These are phyloP conservation scores for Sindora glabra DNA, from an alignment of 306 rosid species.

Conservation along the genomic window DNA sequence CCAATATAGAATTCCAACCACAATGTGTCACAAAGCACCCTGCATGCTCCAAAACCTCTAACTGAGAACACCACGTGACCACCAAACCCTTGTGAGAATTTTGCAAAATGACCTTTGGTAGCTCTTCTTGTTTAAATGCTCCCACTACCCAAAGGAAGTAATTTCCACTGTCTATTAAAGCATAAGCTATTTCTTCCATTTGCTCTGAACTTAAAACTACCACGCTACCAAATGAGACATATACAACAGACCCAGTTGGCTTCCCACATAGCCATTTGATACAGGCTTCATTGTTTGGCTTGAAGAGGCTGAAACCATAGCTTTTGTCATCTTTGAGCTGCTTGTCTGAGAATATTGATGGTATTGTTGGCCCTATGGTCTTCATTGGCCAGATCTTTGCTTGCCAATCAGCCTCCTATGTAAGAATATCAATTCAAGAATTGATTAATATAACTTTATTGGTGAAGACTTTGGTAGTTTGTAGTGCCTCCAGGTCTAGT, in stretches of 20 bases:
- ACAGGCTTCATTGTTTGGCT: conserved; percentile 7
- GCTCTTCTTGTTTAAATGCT: not conserved
- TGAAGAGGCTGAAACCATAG: not conserved
- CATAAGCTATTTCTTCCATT: too few species aligned
- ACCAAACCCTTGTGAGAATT: not conserved
- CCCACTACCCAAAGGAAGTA: not conserved
- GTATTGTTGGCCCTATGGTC: conserved; percentile 16
- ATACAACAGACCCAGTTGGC: not conserved
- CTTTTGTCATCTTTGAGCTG: not conserved
- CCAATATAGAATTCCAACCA: not conserved
- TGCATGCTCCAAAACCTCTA: not conserved
- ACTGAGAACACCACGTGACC: not conserved
- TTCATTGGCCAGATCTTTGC: conserved; percentile 8
- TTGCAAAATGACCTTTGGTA: too few species aligned
- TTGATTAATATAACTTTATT: too few species aligned
- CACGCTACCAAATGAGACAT: too few species aligned
- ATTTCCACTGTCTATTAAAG: not conserved
- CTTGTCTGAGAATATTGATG: conserved; percentile 10
- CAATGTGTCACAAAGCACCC: not conserved
- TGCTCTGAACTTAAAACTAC: too few species aligned
- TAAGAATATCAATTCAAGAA: too few species aligned
- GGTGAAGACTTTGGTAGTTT: too few species aligned
- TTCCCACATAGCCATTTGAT: not conserved
- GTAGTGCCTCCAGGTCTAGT: too few species aligned
- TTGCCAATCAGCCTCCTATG: not conserved